Base-by-base conservation (phyloP, 176 grass and related monocot species). In the Oryza officinalis region DNA sequence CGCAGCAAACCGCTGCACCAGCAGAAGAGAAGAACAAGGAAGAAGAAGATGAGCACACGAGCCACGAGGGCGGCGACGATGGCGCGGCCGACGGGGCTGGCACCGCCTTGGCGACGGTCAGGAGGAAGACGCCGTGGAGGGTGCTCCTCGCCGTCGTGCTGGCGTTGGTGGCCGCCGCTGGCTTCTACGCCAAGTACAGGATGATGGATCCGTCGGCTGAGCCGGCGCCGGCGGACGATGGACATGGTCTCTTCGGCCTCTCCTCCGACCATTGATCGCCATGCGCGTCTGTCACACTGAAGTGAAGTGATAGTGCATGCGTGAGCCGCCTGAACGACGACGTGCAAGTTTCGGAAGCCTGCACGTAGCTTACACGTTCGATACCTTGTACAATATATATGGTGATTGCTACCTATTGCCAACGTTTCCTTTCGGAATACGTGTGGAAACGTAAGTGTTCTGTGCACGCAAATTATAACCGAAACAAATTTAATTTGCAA, bases 111-210 rank as follows among this genome's bases (percentile, higher is more conserved):
- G 54, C 22, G 30, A 57, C 25, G 18, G 22, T 52, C 23, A 18
- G 80, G 74, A 88, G 67, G 59, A 32, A 38, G 81, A 12, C 45
- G 61, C 7, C 79, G 22, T 54, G 69, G 46, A 41, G 61, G 10
- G 17, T 65, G 13, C 20, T 88, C 60, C 22, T 74, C 2, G 75
- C 81, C 27, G 69, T 68, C 69, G 47, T 73, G 22, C 45, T 84
- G 76, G 59, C 76, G 32, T 40, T 88, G 32, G 13, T 88, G 1
- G 86, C 25, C 9, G 75, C 7, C 49, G 71, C 85, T 1, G 86
- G 80, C 13, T 17, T 84, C 33, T 84, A 74, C 28, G 86, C 81
- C 1, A 44, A 49, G 46, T 84, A 84, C 75, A 74, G 27, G 67
- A 0, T 67, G 75, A 84, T 80, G 69, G 81, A 69, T n/a, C 27